Evolutionary conservation across 208 protist species (phyloP).

Genomic region (Leptomonas seymouri): DNA sequence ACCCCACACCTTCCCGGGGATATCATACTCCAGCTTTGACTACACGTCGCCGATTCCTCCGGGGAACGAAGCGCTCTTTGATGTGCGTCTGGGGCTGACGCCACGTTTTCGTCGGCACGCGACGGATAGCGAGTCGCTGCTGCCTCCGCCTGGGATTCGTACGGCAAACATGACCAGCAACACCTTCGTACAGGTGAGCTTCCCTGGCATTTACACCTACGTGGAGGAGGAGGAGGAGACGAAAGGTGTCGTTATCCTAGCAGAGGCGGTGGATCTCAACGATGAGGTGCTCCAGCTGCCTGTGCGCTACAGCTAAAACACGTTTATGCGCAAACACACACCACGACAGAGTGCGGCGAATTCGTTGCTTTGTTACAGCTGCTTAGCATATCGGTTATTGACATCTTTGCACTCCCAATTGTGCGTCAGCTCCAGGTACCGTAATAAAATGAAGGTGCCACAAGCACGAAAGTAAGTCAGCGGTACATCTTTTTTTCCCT

Average conservation of each 20-base stretch:
- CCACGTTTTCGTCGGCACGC: conserved; percentile 50
- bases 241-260: conserved; percentile 45
- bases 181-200: conserved; percentile 49
- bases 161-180: conserved; percentile 55
- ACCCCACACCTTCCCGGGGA: conserved; percentile 38
- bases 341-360: background rate
- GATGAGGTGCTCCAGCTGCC: conserved; percentile 63
- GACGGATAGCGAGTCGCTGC: conserved; percentile 37
- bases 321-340: background rate
- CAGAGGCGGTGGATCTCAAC: conserved; percentile 52
- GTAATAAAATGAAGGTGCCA: too few relatives aligned
- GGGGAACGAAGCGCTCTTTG: conserved; percentile 45
- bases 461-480: too few relatives aligned
- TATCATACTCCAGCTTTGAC: conserved; percentile 52
- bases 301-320: conserved; percentile 46
- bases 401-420: too few relatives aligned
- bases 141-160: conserved; percentile 57
- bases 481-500: too few relatives aligned
- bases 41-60: conserved; percentile 53
- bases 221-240: conserved; percentile 61
- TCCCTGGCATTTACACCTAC: conserved; percentile 56
- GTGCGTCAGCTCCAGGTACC: too few relatives aligned
- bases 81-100: conserved; percentile 38
- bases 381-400: too few relatives aligned
- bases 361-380: background rate